Base-by-base conservation (phyloP, 805 yeast species). In the Maudiozyma barnettii region DNA sequence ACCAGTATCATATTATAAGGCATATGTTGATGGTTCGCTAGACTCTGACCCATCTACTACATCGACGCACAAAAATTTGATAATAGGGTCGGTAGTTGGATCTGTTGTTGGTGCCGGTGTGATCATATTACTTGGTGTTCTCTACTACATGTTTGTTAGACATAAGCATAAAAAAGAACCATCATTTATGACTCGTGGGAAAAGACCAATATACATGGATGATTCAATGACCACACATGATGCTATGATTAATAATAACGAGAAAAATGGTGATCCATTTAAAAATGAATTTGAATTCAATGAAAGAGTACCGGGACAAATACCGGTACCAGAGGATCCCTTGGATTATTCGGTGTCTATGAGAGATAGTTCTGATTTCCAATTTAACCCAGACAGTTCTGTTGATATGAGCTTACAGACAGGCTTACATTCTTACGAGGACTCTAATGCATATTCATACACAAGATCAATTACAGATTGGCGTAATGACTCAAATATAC, bases 31-130 rank as follows among this genome's bases (percentile, higher is more conserved):
- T 18, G 45, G 47, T 8, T 38, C 47, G 21, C n/a, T 44, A 4
- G 47, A 44, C 30, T 19, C 23, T 23, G 14, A 14, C 1, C 10
- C n/a, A n/a, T 30, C 41, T 12, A n/a, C 41, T 3, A 10, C 41
- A 22, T 4, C 20, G 5, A 19, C 44, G 4, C 26, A 33, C 14
- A 35, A 36, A 14, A 35, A 35, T 33, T 40, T 33, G 10, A 26
- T 39, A 4, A 40, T 39, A 18, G 51, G 51, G 3, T 39, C 44
- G 21, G 44, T 39, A 10, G 46, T 45, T 10, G 47, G 47, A 4
- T n/a, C 36, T 5, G 18, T 45, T 10, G 14, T 39, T 5, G 44
- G 44, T 4, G 18, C 23, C 1, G 38, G 16, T 5, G 9, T 20
- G 21, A 18, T 16, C 18, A 13, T 45, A 12, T 10, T 23, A 5